Evolutionary conservation across 31 red algal species (phyloP).

Genomic region (Endocladia muricata): DNA sequence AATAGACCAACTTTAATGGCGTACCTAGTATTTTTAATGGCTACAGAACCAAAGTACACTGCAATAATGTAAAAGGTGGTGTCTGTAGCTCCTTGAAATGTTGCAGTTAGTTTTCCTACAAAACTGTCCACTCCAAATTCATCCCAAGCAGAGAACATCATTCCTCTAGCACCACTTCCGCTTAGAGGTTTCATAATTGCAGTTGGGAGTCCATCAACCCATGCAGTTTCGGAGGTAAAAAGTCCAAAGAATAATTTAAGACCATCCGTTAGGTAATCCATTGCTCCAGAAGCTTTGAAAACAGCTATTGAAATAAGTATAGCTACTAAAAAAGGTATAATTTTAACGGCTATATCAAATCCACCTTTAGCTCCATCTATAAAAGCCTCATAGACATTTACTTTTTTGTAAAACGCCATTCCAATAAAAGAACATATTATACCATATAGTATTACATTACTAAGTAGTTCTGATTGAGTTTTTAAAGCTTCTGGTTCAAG

Average conservation of each 20-base stretch:
- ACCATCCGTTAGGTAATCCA: no score
- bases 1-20: background rate
- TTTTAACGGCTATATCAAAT: background rate
- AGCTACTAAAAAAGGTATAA: slow-evolving; percentile 17
- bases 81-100: slow-evolving; percentile 7
- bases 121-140: background rate
- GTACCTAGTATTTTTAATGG: slow-evolving; percentile 4
- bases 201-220: background rate
- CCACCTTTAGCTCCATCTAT: slow-evolving; percentile 17
- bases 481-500: no score
- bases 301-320: slow-evolving; percentile 5
- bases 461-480: no score
- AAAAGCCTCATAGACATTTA: slow-evolving; percentile 12
- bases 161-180: background rate
- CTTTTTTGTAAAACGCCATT: no score
- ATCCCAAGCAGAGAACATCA: background rate
- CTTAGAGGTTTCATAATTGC: slow-evolving; percentile 4
- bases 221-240: background rate
- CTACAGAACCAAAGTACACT: slow-evolving; percentile 14
- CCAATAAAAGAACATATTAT: no score
- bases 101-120: background rate
- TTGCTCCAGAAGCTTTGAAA: background rate
- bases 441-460: no score
- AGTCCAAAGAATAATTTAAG: no score
- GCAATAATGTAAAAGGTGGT: slow-evolving; percentile 19